Percentiles rank a stretch among this genome's conserved stretches.
phyloP scores from a whole-genome alignment of 1,139 yeast genomes.

The Sugiyamaella sp. region DNA sequence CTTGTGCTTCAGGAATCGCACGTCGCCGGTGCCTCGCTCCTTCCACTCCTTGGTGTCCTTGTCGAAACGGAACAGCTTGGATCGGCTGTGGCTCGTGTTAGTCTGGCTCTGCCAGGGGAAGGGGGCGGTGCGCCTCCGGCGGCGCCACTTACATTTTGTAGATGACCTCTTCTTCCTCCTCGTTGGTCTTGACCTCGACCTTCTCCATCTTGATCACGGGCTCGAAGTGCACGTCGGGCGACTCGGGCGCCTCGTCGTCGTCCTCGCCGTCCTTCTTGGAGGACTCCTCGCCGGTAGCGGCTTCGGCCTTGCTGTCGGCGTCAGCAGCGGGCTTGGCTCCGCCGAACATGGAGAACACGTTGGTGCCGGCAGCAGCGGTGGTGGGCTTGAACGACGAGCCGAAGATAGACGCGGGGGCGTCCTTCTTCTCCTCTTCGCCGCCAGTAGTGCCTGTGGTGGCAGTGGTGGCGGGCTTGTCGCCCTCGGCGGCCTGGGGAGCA shows the following conservation, averaged over 20 bases:
- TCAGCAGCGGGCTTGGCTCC: conserved; percentile 59
- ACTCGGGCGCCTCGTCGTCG: conserved; percentile 76
- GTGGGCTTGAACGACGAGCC: conserved; percentile 35
- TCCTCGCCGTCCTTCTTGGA: conserved; percentile 44
- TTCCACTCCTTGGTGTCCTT: conserved; percentile 87
- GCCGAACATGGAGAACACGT: conserved; percentile 87
- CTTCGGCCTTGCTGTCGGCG: conserved; percentile 45
- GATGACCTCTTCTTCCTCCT: conserved; percentile 89
- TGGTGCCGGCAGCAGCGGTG: conserved; percentile 61
- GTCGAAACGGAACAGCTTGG: conserved; percentile 91
- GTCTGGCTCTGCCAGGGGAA: not conserved
- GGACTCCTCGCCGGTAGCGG: conserved; percentile 46
- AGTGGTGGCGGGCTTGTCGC: not conserved
- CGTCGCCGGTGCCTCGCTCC: conserved; percentile 99
- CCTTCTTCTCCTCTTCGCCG: conserved; percentile 26
- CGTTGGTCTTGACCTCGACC: conserved; percentile 96
- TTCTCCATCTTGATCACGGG: conserved; percentile 93
- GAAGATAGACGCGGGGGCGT: conserved; percentile 28
- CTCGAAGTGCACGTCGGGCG: conserved; percentile 94
- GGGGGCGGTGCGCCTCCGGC: conserved; percentile 6
- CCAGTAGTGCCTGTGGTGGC: too few species aligned
- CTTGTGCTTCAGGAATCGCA: conserved; percentile 90
- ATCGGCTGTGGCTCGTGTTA: conserved; percentile 51
- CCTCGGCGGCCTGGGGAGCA: conserved; percentile 26
- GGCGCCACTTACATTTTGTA: conserved; percentile 59